phyloP scores from a whole-genome alignment of 2,329 filamentous ascomycete genomes.

The Aspergillus sp. region DNA sequence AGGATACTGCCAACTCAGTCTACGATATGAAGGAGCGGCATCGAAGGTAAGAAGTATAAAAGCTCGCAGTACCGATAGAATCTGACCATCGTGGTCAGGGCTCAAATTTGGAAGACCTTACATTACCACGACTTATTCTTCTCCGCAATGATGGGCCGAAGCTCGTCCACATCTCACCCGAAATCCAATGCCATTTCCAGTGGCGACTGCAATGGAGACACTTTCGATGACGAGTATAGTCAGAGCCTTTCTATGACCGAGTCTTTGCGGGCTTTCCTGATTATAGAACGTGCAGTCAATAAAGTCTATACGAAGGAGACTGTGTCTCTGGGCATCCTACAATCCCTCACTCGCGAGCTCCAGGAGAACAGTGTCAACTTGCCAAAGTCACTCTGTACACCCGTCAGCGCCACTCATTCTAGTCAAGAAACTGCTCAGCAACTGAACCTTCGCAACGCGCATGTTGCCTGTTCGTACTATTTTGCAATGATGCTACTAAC shows the following conservation, averaged over 20 bases:
- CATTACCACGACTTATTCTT: constrained; percentile 6
- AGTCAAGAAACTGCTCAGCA: neutral
- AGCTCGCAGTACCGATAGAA: too few species aligned
- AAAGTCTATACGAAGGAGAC: constrained; percentile 3
- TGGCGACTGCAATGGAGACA: neutral
- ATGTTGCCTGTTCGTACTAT: constrained; percentile 3
- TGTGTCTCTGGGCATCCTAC: constrained; percentile 1
- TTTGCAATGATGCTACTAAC: constrained; percentile 6
- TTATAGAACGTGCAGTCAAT: constrained; percentile 7
- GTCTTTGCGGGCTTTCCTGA: constrained; percentile 1
- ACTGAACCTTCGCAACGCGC: neutral
- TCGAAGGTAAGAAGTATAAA: neutral
- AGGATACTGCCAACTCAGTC: neutral
- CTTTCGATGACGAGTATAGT: neutral
- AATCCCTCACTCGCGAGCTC: neutral
- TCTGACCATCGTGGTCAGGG: neutral
- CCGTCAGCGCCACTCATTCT: neutral
- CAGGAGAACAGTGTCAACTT: neutral
- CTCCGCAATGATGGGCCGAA: constrained; percentile 6
- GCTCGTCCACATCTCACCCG: neutral
- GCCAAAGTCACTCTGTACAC: neutral
- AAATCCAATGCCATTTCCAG: neutral
- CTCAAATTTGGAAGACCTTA: neutral
- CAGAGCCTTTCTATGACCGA: neutral
- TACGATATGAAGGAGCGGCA: neutral